phyloP scores from a whole-genome alignment of 1,284 basidiomycete genomes.

The Thelephora terrestris region DNA sequence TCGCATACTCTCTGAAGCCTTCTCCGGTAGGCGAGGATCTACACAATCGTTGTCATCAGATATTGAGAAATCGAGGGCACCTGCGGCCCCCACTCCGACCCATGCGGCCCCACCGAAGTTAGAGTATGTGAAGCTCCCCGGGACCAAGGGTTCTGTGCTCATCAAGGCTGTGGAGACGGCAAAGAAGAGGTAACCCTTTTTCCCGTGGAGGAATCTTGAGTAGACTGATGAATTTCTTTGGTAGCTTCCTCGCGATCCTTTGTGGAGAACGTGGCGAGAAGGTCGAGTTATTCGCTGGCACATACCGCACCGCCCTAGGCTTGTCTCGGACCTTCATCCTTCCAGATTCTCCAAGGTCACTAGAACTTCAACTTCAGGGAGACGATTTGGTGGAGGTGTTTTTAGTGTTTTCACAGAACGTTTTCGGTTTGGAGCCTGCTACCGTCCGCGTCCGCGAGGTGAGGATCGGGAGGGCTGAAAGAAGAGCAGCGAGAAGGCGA shows the following conservation, averaged over 20 bases:
- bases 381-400: conserved; percentile 85
- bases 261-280: conserved; percentile 91
- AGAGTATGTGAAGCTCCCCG: conserved; percentile 82
- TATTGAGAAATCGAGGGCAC: conserved; percentile 11
- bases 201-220: neutral
- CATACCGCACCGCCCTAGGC: conserved; percentile 69
- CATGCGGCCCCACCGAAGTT: conserved; percentile 70
- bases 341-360: conserved; percentile 74
- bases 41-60: conserved; percentile 24
- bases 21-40: conserved; percentile 49
- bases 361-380: conserved; percentile 83
- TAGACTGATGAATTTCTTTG: conserved; percentile 3
- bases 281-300: conserved; percentile 82
- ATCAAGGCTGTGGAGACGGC: conserved; percentile 79
- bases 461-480: conserved; percentile 75
- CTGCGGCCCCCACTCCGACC: conserved; percentile 14
- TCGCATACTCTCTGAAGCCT: conserved; percentile 57
- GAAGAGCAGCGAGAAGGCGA: conserved; percentile 68
- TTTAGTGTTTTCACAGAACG: conserved; percentile 79
- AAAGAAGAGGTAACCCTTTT: conserved; percentile 62
- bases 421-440: conserved; percentile 81
- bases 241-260: conserved; percentile 77
- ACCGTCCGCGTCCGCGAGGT: conserved; percentile 87
- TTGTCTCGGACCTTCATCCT: conserved; percentile 80
- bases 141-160: conserved; percentile 76